Conservation (phyloP, 192 early-diverging fungal genomes). For the Thamnidium elegans region DNA sequence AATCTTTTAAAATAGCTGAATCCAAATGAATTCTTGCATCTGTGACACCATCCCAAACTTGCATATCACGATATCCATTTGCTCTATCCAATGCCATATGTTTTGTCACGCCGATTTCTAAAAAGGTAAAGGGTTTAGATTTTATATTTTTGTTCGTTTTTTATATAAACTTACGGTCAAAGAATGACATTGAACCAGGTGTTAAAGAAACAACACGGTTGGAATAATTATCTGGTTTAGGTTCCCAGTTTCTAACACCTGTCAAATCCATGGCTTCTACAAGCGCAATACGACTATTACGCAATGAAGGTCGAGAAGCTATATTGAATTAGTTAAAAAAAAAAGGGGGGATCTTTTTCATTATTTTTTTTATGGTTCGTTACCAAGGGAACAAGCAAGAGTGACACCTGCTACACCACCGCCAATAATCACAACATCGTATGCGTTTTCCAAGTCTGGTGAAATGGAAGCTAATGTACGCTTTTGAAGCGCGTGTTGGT, state of each 20-base stretch:
- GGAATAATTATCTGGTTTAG: conserved; percentile 58
- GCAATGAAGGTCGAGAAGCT: conserved; percentile 22
- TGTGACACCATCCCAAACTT: conserved; percentile 78
- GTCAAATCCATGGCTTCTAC: conserved; percentile 77
- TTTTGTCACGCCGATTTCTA: conserved; percentile 65
- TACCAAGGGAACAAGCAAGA: conserved; percentile 75
- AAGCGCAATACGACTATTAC: conserved; percentile 61
- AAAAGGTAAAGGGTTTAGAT: conserved; percentile 12
- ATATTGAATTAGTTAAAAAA: not conserved
- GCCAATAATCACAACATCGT: conserved; percentile 88
- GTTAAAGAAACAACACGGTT: conserved; percentile 85
- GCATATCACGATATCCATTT: conserved; percentile 65
- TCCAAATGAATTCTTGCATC: conserved; percentile 66
- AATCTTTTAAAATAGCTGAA: conserved; percentile 34
- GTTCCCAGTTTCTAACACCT: conserved; percentile 51
- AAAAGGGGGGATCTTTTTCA: not conserved
- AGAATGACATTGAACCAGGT: conserved; percentile 57
- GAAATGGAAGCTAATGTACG: conserved; percentile 2
- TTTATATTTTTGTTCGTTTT: not conserved
- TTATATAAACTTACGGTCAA: conserved; percentile 43
- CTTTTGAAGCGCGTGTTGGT: not conserved
- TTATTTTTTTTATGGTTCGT: not conserved
- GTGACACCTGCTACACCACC: conserved; percentile 90
- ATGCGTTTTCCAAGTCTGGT: conserved; percentile 25
- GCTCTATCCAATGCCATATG: conserved; percentile 55